Evolutionary conservation across 768 basidiomycete genomes (phyloP).

Genomic region (Lactifluus piperatus): DNA sequence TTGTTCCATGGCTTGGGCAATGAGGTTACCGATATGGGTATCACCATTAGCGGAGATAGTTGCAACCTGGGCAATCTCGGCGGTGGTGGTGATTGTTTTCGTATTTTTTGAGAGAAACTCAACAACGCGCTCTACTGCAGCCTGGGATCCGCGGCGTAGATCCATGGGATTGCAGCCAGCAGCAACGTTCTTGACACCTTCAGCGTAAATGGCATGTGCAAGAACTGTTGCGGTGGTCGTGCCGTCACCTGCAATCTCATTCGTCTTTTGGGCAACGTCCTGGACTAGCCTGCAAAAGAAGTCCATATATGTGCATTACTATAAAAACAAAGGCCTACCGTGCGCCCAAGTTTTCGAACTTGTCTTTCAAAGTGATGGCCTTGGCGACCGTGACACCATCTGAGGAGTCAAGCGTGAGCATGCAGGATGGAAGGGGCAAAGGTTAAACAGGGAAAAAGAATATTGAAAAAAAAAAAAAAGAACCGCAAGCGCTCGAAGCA

Average conservation of each 20-base stretch:
- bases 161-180: slow-evolving; percentile 99
- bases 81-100: slow-evolving; percentile 91
- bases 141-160: slow-evolving; percentile 94
- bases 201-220: slow-evolving; percentile 93
- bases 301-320: slow-evolving; percentile 1
- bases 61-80: slow-evolving; percentile 98
- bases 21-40: slow-evolving; percentile 84
- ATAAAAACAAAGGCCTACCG: slow-evolving; percentile 47
- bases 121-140: slow-evolving; percentile 88
- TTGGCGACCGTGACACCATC: slow-evolving; percentile 99
- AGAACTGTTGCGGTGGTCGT: slow-evolving; percentile 97
- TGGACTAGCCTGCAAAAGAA: slow-evolving; percentile 62
- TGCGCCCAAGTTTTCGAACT: slow-evolving; percentile 98
- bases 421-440: not conserved
- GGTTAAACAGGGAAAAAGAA: not conserved
- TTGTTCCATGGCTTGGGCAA: slow-evolving; percentile 99
- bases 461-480: too few species aligned
- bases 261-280: slow-evolving; percentile 94
- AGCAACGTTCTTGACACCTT: slow-evolving; percentile 98
- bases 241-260: slow-evolving; percentile 95
- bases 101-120: slow-evolving; percentile 83
- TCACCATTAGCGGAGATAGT: slow-evolving; percentile 68
- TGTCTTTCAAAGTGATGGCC: slow-evolving; percentile 88
- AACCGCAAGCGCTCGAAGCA: not conserved
- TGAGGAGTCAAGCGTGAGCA: slow-evolving; percentile 24